These are phyloP conservation scores for Paramarasmius palmivorus DNA, from an alignment of 1,284 basidiomycete species.

Conservation along the genomic window DNA sequence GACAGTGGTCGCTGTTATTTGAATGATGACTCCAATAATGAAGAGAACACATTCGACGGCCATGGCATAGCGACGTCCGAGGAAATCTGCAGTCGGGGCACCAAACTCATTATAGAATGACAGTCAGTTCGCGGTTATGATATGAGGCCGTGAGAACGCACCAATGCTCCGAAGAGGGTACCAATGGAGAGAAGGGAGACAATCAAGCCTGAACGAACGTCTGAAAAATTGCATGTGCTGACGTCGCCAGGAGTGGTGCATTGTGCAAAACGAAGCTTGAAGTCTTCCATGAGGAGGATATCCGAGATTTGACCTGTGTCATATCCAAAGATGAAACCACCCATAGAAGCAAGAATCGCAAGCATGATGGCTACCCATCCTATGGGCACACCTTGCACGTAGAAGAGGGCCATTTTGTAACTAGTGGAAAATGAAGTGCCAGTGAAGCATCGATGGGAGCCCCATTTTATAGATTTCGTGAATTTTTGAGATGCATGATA, in stretches of 20 bases:
- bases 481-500: too few relatives aligned
- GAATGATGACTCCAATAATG: constrained; percentile 69
- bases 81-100: constrained; percentile 63
- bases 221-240: constrained; percentile 50
- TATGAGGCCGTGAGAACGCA: too few relatives aligned
- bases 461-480: too few relatives aligned
- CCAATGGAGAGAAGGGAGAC: constrained; percentile 71
- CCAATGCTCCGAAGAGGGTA: constrained; percentile 59
- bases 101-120: too few relatives aligned
- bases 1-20: constrained; percentile 45
- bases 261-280: constrained; percentile 61
- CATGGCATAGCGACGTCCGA: constrained; percentile 77
- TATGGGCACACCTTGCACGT: constrained; percentile 49
- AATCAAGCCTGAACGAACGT: constrained; percentile 62
- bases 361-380: constrained; percentile 65
- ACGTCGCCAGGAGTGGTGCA: constrained; percentile 41
- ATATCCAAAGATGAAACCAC: constrained; percentile 78
- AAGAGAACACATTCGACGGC: constrained; percentile 66
- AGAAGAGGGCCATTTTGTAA: constrained; percentile 16
- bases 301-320: constrained; percentile 82
- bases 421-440: too few relatives aligned
- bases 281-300: constrained; percentile 76
- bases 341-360: constrained; percentile 74
- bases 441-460: too few relatives aligned
- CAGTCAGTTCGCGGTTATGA: too few relatives aligned